Evolutionary conservation across 495 filamentous ascomycete genomes (phyloP).

Genomic region (Aspergillus egyptiacus): DNA sequence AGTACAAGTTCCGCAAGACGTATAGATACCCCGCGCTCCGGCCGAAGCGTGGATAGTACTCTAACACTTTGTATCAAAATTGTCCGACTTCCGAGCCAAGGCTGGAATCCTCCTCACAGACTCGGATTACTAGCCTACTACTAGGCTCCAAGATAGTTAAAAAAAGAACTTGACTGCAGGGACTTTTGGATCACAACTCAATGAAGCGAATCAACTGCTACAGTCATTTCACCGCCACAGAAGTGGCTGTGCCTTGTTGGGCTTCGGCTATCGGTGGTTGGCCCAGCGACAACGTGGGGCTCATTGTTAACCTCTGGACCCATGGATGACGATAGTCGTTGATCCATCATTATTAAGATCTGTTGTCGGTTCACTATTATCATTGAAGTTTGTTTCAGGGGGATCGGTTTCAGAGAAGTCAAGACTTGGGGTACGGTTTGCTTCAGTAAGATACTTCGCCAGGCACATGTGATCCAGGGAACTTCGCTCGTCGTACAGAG

Average conservation of each 20-base stretch:
- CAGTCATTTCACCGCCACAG: conserved; percentile 11
- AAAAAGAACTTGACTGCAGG: conserved; percentile 10
- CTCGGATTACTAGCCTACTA: neutral
- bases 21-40: no score
- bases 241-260: conserved; percentile 16
- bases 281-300: conserved; percentile 29
- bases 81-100: no score
- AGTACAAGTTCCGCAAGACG: no score
- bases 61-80: no score
- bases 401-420: neutral
- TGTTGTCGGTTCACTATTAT: no score
- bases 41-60: no score
- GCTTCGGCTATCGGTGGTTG: conserved; percentile 20
- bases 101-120: no score
- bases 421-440: no score
- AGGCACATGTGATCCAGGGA: neutral
- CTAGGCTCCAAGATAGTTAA: conserved; percentile 8
- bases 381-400: neutral
- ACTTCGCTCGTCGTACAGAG: no score
- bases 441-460: no score
- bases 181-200: neutral
- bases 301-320: neutral
- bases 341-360: no score
- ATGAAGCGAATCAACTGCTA: neutral
- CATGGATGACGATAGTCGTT: conserved; percentile 1